phyloP scores from a whole-genome alignment of 805 yeast species.

The Torulaspora quercuum region DNA sequence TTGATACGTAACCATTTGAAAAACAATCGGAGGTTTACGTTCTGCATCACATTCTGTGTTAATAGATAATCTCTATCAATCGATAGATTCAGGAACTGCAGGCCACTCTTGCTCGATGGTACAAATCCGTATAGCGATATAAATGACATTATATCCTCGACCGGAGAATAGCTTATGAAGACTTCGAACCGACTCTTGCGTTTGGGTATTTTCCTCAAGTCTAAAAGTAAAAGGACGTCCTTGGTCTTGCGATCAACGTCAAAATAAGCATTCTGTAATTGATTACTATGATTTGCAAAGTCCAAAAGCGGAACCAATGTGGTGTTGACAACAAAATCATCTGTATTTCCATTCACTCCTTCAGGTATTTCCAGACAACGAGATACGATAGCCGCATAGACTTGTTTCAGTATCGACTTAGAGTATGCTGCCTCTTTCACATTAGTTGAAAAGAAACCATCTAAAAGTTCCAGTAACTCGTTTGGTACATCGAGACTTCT shows the following conservation, averaged over 20 bases:
- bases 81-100: slow-evolving; percentile 19
- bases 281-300: slow-evolving; percentile 58
- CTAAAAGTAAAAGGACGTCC: slow-evolving; percentile 44
- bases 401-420: slow-evolving; percentile 14
- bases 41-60: slow-evolving; percentile 1
- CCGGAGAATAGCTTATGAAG: slow-evolving; percentile 44
- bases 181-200: slow-evolving; percentile 35
- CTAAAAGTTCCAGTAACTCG: slow-evolving; percentile 3
- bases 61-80: slow-evolving; percentile 21
- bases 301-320: slow-evolving; percentile 66
- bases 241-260: slow-evolving; percentile 49
- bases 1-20: slow-evolving; percentile 40
- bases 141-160: slow-evolving; percentile 43
- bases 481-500: slow-evolving; percentile 2
- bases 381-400: slow-evolving; percentile 50
- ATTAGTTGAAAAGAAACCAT: slow-evolving; percentile 3
- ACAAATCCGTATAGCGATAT: slow-evolving; percentile 46
- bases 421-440: slow-evolving; percentile 2
- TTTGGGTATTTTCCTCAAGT: slow-evolving; percentile 11
- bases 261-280: slow-evolving; percentile 50
- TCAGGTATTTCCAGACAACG: slow-evolving; percentile 65
- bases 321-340: slow-evolving; percentile 47
- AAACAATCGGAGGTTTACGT: slow-evolving; percentile 24
- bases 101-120: slow-evolving; percentile 31
- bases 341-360: slow-evolving; percentile 27